Base-by-base conservation (phyloP, 345 rosid genomes). In the Pugionium cornutum region DNA sequence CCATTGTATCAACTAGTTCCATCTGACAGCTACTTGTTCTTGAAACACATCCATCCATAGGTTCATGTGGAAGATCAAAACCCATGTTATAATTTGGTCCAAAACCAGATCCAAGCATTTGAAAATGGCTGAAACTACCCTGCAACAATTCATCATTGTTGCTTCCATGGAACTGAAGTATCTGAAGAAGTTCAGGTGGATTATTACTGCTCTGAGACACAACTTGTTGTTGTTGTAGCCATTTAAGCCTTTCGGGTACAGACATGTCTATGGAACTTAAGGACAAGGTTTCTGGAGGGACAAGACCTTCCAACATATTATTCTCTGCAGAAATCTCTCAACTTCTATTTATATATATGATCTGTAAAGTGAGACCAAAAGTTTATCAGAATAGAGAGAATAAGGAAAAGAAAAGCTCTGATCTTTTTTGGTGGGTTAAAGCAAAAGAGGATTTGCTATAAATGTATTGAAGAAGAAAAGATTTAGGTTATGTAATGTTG, bases 21-120 rank as follows among this genome's bases (percentile, higher is more conserved):
- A 54, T 60, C 4, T 73, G 80, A 61, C 69, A 70, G 9, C 86
- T 62, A 62, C 73, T 70, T 61, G 77, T 80, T 52, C 77, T 68
- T 33, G 79, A 75, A 60, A 76, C 54, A 62, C 79, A 62, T 11
- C 65, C 76, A 68, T 73, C 77, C 50, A 71, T 56, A 26, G 77
- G 64, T 61, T 45, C 74, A 61, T 65, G 65, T 28, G 62, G 27
- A 42, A 36, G 58, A 49, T 53, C 53, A 65, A 62, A 67, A 56
- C 53, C 71, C 50, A 72, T 64, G 63, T 47, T 50, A 49, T 41
- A 52, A 36, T 66, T 66, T 47, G 32, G 77, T n/a, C 32, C 58
- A 29, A 75, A 72, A 45, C 51, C 75, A 8, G 72, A 37, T 42
- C 33, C 72, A 74, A 63, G 53, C 54, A 63, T 52, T 6, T 69